Conservation (phyloP, 352 stramenopile species). For the Phytophthora podocarpi region DNA sequence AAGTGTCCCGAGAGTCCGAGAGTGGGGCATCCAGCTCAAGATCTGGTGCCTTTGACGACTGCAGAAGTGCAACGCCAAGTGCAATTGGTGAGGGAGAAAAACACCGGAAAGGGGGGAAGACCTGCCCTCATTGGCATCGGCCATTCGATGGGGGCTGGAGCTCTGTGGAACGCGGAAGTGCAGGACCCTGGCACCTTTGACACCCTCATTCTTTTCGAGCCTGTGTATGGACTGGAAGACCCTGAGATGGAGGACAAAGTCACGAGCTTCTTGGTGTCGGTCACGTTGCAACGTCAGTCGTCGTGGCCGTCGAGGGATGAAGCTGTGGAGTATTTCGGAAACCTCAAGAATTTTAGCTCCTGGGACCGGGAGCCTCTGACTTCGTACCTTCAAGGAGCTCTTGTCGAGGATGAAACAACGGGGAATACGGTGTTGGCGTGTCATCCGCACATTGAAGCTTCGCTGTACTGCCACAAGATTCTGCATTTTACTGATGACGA, state of each 20-base stretch:
- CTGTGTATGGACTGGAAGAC: conserved; percentile 34
- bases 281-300: conserved; percentile 28
- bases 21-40: conserved; percentile 35
- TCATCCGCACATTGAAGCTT: conserved; percentile 47
- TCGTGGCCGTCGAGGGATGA: conserved; percentile 41
- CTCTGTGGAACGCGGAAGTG: conserved; percentile 43
- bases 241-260: conserved; percentile 11
- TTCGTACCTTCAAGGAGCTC: conserved; percentile 32
- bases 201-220: conserved; percentile 55
- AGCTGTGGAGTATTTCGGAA: conserved; percentile 35
- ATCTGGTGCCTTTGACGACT: conserved; percentile 26
- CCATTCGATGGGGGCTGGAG: conserved; percentile 52
- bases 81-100: conserved; percentile 31
- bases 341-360: conserved; percentile 39
- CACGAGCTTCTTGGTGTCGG: conserved; percentile 39
- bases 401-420: conserved; percentile 34
- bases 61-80: conserved; percentile 31
- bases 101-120: background rate
- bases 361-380: conserved; percentile 41
- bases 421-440: conserved; percentile 44
- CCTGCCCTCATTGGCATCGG: conserved; percentile 45
- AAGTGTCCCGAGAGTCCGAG: conserved; percentile 16
- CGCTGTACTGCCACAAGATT: conserved; percentile 43
- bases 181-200: conserved; percentile 52
- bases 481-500: conserved; percentile 44